phyloP scores from a whole-genome alignment of 2,329 filamentous ascomycete species.

The Orbilia blumenaviensis region DNA sequence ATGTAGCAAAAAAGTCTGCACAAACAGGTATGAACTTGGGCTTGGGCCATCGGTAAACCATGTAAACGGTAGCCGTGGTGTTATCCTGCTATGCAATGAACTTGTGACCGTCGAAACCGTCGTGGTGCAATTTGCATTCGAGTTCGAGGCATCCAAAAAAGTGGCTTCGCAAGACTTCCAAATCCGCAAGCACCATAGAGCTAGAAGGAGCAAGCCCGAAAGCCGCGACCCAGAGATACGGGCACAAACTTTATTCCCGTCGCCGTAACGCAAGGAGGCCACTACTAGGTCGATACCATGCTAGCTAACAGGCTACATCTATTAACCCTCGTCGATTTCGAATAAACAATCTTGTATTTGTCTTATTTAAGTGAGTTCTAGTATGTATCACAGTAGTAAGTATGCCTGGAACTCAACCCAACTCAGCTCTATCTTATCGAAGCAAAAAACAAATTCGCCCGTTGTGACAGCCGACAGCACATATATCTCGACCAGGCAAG shows the following conservation, averaged over 20 bases:
- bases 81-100: too few relatives aligned
- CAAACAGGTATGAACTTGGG: too few relatives aligned
- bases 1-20: too few relatives aligned
- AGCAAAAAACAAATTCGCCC: not conserved
- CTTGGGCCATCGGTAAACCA: too few relatives aligned
- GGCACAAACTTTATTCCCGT: constrained; percentile 16
- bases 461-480: not conserved
- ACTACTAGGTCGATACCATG: too few relatives aligned
- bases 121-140: not conserved
- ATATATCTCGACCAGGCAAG: not conserved
- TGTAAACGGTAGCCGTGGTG: too few relatives aligned
- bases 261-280: constrained; percentile 15
- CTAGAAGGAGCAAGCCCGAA: not conserved
- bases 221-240: constrained; percentile 16
- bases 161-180: constrained; percentile 1
- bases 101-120: constrained; percentile 12
- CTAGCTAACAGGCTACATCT: too few relatives aligned
- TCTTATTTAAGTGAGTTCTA: too few relatives aligned
- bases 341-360: too few relatives aligned
- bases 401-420: constrained; percentile 25
- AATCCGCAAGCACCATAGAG: not conserved
- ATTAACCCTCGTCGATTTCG: too few relatives aligned
- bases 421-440: not conserved
- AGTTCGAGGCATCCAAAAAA: not conserved
- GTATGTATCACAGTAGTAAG: not conserved